Evolutionary conservation across 345 rosid genomes (phyloP).

Genomic region (Pistacia vera): DNA sequence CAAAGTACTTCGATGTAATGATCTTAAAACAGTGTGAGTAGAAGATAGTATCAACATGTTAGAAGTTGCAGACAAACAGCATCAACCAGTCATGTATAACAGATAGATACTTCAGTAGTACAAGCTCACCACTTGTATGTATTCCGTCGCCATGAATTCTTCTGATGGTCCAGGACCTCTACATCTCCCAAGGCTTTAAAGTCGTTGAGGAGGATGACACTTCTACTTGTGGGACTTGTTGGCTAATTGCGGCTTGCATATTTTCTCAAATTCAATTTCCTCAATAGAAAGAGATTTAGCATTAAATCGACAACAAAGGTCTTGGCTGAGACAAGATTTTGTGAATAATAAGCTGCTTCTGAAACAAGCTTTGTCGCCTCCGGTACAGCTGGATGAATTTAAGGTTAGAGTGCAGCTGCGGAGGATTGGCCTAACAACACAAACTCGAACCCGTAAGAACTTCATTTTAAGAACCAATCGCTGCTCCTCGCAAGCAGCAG

Average conservation of each 20-base stretch:
- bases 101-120: neutral
- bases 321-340: conserved; percentile 54
- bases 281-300: conserved; percentile 63
- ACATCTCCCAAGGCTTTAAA: conserved; percentile 14
- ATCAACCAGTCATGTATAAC: neutral
- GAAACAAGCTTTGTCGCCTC: conserved; percentile 51
- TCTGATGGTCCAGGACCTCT: conserved; percentile 25
- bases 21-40: neutral
- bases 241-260: conserved; percentile 54
- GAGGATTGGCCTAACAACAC: conserved; percentile 60
- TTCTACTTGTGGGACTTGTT: conserved; percentile 27
- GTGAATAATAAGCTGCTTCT: conserved; percentile 62
- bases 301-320: conserved; percentile 48
- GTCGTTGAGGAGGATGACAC: conserved; percentile 19
- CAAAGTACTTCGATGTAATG: too few relatives aligned
- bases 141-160: conserved; percentile 22
- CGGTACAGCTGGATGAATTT: conserved; percentile 56
- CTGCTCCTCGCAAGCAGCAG: too few relatives aligned
- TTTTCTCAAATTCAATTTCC: conserved; percentile 57
- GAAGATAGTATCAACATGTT: neutral
- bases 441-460: conserved; percentile 14
- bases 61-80: neutral
- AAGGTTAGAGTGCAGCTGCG: conserved; percentile 63
- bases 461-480: neutral
- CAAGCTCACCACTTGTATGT: conserved; percentile 9